These are phyloP conservation scores for Phaeosphaeria sp. DNA, from an alignment of 2,329 filamentous ascomycete genomes.

Conservation along the genomic window DNA sequence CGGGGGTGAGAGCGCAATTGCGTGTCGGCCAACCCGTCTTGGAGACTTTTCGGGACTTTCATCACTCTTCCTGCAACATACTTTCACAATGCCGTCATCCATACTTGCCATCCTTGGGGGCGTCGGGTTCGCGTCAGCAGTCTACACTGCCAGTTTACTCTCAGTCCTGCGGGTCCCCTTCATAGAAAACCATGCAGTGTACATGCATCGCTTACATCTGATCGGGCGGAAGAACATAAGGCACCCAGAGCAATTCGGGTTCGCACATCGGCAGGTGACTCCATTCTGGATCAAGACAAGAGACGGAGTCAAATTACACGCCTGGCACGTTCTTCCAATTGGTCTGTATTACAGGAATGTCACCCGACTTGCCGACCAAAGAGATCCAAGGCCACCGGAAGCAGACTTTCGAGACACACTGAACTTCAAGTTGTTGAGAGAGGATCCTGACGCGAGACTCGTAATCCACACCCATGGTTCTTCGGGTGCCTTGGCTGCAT, in stretches of 20 bases:
- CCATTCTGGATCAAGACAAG: background rate
- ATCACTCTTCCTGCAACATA: no score
- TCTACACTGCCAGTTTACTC: background rate
- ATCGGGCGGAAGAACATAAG: background rate
- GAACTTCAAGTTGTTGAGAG: slow-evolving; percentile 56
- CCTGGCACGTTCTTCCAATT: background rate
- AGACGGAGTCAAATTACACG: background rate
- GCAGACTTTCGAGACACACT: slow-evolving; percentile 56
- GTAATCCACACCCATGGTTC: slow-evolving; percentile 66
- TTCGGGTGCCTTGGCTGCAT: slow-evolving; percentile 75
- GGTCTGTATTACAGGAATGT: slow-evolving; percentile 1
- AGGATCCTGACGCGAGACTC: slow-evolving; percentile 57
- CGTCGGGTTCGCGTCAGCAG: background rate
- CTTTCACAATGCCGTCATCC: background rate
- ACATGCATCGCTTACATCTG: slow-evolving; percentile 1
- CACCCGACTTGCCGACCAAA: background rate
- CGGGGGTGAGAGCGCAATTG: no score
- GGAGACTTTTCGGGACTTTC: no score
- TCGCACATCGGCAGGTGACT: background rate
- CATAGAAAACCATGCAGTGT: slow-evolving; percentile 4
- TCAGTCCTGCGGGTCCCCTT: background rate
- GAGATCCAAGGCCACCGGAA: background rate
- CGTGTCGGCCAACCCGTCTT: no score
- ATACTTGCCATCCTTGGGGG: background rate
- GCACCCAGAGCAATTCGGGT: slow-evolving; percentile 3